Evolutionary conservation across 2,329 filamentous ascomycete genomes (phyloP).

Genomic region (Stemphylium lycopersici): DNA sequence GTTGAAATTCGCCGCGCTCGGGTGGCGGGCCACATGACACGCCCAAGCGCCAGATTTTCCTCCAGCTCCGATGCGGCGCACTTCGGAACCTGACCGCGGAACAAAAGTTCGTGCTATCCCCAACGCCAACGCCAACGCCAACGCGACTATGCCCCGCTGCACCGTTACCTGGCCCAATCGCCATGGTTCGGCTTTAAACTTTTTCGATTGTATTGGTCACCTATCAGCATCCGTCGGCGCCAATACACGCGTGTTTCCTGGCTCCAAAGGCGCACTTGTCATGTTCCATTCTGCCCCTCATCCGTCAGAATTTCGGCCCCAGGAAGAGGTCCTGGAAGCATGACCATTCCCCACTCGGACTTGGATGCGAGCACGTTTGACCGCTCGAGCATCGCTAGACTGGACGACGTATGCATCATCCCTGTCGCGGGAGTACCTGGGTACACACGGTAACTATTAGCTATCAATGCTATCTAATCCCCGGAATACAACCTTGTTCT

Average conservation of each 20-base stretch:
- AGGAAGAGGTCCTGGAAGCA: constrained; percentile 16
- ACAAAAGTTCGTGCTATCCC: constrained; percentile 19
- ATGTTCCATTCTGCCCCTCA: constrained; percentile 27
- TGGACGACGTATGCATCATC: constrained; percentile 21
- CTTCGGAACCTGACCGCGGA: constrained; percentile 17
- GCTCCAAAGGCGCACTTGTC: constrained; percentile 21
- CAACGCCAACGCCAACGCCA: constrained; percentile 22
- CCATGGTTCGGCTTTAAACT: constrained; percentile 22
- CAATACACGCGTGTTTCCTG: constrained; percentile 21
- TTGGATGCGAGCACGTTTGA: constrained; percentile 20
- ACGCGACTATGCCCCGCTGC: constrained; percentile 9
- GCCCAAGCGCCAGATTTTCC: constrained; percentile 25
- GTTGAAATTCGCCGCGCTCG: constrained; percentile 26
- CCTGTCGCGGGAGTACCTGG: constrained; percentile 26
- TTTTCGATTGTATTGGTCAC: constrained; percentile 33
- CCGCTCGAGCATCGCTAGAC: constrained; percentile 24
- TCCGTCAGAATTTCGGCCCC: constrained; percentile 17
- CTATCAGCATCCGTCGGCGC: constrained; percentile 7
- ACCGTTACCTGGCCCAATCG: constrained; percentile 18
- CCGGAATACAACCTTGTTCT: constrained; percentile 13
- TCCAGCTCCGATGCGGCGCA: constrained; percentile 17
- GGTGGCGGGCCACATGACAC: constrained; percentile 9
- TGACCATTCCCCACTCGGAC: constrained; percentile 24
- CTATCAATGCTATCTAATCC: constrained; percentile 30
- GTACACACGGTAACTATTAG: constrained; percentile 26